These are phyloP conservation scores for Echeveria elegans DNA, from an alignment of 164 flowering plant genomes.

Conservation along the genomic window DNA sequence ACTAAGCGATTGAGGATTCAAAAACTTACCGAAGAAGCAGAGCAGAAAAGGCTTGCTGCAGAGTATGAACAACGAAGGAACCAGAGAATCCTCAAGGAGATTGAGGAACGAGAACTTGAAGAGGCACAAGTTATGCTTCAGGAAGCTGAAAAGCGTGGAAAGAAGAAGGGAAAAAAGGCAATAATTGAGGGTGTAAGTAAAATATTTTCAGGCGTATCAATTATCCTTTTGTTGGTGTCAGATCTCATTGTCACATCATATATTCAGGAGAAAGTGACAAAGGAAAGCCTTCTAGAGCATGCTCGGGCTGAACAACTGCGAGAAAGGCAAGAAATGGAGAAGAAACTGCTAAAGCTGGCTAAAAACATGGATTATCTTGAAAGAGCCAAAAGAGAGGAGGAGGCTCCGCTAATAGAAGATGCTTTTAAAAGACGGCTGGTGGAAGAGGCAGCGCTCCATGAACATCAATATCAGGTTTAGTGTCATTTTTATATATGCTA, in stretches of 20 bases:
- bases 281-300: slow-evolving; percentile 57
- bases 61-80: slow-evolving; percentile 60
- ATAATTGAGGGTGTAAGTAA: slow-evolving; percentile 60
- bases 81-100: slow-evolving; percentile 61
- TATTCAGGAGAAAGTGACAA: slow-evolving; percentile 71
- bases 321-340: slow-evolving; percentile 93
- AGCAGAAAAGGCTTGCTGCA: slow-evolving; percentile 66
- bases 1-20: slow-evolving; percentile 57
- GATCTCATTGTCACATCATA: background rate
- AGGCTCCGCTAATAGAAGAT: slow-evolving; percentile 78
- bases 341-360: slow-evolving; percentile 68
- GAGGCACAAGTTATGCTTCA: slow-evolving; percentile 68
- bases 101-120: slow-evolving; percentile 68
- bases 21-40: slow-evolving; percentile 77
- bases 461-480: slow-evolving; percentile 83
- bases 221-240: too few relatives aligned
- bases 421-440: slow-evolving; percentile 59
- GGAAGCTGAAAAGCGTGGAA: slow-evolving; percentile 55
- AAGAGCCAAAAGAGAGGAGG: slow-evolving; percentile 91
- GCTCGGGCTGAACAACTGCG: slow-evolving; percentile 67
- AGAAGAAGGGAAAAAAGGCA: slow-evolving; percentile 76
- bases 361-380: slow-evolving; percentile 94
- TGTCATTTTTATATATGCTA: too few relatives aligned
- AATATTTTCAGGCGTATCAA: background rate
- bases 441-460: slow-evolving; percentile 69